A percentile compares a stretch with the other conserved stretches of the same genome.
These are phyloP conservation scores for Erythrophleum fordii DNA, from an alignment of 306 rosid species.

Conservation along the genomic window DNA sequence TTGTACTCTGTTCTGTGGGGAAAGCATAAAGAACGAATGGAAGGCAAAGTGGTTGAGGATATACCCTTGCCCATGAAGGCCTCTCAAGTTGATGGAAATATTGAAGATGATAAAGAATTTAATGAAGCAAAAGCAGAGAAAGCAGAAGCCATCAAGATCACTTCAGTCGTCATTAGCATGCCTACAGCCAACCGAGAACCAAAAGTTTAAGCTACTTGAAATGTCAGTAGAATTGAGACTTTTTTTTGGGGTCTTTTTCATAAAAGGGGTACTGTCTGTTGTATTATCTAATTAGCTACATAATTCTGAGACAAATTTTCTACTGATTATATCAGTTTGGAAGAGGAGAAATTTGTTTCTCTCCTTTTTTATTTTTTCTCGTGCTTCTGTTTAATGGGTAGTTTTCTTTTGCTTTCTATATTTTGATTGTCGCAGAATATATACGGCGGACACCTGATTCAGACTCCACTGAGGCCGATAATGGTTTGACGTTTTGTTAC, in stretches of 20 bases:
- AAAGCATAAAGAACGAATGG: slow-evolving; percentile 70
- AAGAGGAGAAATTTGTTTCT: not conserved
- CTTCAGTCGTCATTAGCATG: slow-evolving; percentile 41
- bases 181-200: slow-evolving; percentile 17
- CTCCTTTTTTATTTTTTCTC: not conserved
- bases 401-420: not conserved
- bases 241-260: not conserved
- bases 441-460: slow-evolving; percentile 44
- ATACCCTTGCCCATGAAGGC: slow-evolving; percentile 55
- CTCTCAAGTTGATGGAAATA: slow-evolving; percentile 37
- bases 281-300: not conserved
- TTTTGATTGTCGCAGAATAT: not conserved
- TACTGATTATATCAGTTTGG: not conserved
- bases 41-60: slow-evolving; percentile 49
- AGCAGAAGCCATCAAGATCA: slow-evolving; percentile 28
- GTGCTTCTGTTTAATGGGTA: not conserved
- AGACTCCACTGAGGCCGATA: slow-evolving; percentile 41
- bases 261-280: slow-evolving; percentile 18
- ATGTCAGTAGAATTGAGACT: not conserved
- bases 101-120: slow-evolving; percentile 21
- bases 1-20: slow-evolving; percentile 89
- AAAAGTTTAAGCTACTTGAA: slow-evolving; percentile 21
- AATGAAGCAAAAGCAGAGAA: slow-evolving; percentile 18
- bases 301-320: not conserved
- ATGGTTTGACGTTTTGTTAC: slow-evolving; percentile 15